These are phyloP conservation scores for Cyphellophora europaea DNA, from an alignment of 2,329 filamentous ascomycete species.

Conservation along the genomic window DNA sequence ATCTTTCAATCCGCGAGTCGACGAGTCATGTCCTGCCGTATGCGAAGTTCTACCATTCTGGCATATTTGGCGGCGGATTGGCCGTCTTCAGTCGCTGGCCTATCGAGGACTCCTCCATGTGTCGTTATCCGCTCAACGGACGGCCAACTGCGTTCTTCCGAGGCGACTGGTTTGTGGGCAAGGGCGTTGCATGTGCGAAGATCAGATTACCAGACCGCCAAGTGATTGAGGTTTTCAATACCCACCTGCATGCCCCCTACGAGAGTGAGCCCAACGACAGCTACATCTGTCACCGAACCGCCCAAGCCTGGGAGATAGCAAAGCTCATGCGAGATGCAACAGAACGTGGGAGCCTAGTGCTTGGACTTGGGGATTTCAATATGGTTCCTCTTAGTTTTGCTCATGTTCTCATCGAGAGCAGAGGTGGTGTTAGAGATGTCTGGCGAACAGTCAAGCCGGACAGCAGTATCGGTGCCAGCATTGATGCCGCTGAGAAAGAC, in stretches of 20 bases:
- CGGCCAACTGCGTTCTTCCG: conserved; percentile 87
- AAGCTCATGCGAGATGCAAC: conserved; percentile 77
- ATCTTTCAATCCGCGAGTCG: conserved; percentile 63
- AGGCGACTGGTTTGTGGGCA: conserved; percentile 90
- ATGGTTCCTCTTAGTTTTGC: conserved; percentile 83
- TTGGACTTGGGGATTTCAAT: conserved; percentile 91
- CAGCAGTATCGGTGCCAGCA: conserved; percentile 66
- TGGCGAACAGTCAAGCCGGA: conserved; percentile 81
- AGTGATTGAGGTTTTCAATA: conserved; percentile 82
- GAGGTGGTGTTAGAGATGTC: conserved; percentile 68
- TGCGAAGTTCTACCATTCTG: conserved; percentile 86
- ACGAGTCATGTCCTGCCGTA: conserved; percentile 70
- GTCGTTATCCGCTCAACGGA: conserved; percentile 81
- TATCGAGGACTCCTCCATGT: conserved; percentile 81
- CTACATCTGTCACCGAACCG: conserved; percentile 81
- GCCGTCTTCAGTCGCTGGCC: conserved; percentile 88
- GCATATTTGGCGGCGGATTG: conserved; percentile 80
- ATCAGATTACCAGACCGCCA: conserved; percentile 35
- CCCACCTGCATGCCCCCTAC: conserved; percentile 85
- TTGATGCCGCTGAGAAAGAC: conserved; percentile 57
- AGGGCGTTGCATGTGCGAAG: conserved; percentile 77
- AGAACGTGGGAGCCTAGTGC: conserved; percentile 70
- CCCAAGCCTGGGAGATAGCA: conserved; percentile 90
- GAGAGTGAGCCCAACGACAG: conserved; percentile 69
- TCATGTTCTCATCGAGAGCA: conserved; percentile 70